phyloP scores from a whole-genome alignment of 805 yeast species.

The Phaffomyces thermotolerans region DNA sequence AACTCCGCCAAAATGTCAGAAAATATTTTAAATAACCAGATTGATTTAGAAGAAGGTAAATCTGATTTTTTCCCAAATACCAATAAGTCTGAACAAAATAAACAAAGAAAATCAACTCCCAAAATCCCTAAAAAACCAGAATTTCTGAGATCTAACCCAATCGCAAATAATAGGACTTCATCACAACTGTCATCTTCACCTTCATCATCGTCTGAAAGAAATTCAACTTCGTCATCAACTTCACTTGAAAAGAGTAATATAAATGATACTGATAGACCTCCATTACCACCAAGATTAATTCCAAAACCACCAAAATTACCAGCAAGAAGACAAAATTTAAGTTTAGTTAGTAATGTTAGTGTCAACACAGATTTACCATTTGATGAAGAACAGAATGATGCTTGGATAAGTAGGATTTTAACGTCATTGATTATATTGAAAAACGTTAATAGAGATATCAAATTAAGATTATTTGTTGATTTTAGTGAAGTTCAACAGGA shows the following conservation, averaged over 20 bases:
- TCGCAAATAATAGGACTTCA: not conserved
- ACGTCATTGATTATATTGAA: conserved; percentile 17
- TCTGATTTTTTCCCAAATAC: conserved; percentile 13
- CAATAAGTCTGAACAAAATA: not conserved
- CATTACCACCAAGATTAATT: conserved; percentile 23
- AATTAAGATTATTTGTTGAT: conserved; percentile 17
- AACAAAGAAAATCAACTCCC: conserved; percentile 9
- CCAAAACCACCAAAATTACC: conserved; percentile 25
- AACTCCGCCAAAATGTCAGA: conserved; percentile 13
- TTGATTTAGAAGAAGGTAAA: conserved; percentile 29
- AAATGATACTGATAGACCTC: too few species aligned
- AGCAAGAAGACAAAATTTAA: not conserved
- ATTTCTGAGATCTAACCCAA: conserved; percentile 8
- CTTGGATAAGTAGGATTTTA: conserved; percentile 50
- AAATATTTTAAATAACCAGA: conserved; percentile 19
- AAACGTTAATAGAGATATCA: conserved; percentile 12
- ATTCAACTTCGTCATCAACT: not conserved
- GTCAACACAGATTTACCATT: conserved; percentile 5
- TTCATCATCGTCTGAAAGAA: not conserved
- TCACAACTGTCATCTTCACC: conserved; percentile 1
- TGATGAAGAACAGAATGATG: conserved; percentile 43
- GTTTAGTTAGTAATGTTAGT: not conserved
- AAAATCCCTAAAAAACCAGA: conserved; percentile 23
- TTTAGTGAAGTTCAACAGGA: conserved; percentile 20
- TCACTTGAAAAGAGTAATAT: conserved; percentile 15